phyloP scores from a whole-genome alignment of 257 asterid genomes.

The Solanum bulbocastanum region DNA sequence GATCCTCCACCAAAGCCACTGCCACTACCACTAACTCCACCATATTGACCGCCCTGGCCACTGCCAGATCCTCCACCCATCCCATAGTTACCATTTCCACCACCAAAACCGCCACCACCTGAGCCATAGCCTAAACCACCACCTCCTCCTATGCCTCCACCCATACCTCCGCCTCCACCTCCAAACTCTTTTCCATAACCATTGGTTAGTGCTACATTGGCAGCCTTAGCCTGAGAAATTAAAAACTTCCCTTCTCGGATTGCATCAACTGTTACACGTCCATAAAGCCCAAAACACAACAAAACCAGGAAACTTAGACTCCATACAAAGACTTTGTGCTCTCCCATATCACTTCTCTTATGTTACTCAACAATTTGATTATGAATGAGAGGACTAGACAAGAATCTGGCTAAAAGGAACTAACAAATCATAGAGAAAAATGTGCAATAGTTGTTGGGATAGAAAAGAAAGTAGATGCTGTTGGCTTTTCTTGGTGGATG shows the following conservation, averaged over 20 bases:
- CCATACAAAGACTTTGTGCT: background rate
- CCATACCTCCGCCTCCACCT: conserved; percentile 1
- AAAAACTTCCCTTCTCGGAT: conserved; percentile 5
- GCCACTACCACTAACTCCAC: background rate
- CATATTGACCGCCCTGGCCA: background rate
- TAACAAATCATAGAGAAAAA: background rate
- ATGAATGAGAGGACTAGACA: background rate
- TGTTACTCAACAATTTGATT: background rate
- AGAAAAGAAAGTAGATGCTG: background rate
- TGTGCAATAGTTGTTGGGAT: background rate
- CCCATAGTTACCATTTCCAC: conserved; percentile 7
- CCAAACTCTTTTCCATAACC: conserved; percentile 18
- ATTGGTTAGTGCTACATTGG: conserved; percentile 1
- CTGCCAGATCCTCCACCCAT: background rate
- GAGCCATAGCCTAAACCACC: conserved; percentile 13
- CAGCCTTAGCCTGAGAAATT: background rate
- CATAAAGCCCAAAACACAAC: conserved; percentile 9
- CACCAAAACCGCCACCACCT: conserved; percentile 17
- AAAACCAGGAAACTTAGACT: conserved; percentile 19
- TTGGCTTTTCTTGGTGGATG: background rate
- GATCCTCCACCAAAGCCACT: background rate
- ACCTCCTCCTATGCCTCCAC: conserved; percentile 7
- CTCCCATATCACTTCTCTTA: background rate
- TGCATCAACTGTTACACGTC: conserved; percentile 14
- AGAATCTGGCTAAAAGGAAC: background rate